Percentiles rank a stretch among this genome's conserved stretches.
Conservation (phyloP, 768 basidiomycete genomes). For the Harrya chromipes region DNA sequence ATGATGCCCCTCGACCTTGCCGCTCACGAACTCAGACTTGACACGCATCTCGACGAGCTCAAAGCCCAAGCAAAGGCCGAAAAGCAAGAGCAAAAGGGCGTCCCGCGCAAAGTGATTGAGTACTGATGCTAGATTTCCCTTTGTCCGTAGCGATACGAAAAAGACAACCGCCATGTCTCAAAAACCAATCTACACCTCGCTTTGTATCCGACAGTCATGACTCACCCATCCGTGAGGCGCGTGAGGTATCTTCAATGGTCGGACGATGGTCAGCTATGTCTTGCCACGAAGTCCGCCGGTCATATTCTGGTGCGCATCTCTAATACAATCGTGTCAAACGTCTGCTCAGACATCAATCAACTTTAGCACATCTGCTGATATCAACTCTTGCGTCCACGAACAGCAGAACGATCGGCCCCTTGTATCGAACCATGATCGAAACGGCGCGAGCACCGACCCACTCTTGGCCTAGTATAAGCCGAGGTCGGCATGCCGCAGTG, state of each 20-base stretch:
- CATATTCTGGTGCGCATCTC: slow-evolving; percentile 58
- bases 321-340: slow-evolving; percentile 5
- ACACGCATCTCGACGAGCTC: too few species aligned
- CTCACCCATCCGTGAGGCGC: slow-evolving; percentile 55
- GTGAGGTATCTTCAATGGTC: slow-evolving; percentile 72
- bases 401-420: slow-evolving; percentile 34
- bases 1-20: too few species aligned
- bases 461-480: slow-evolving; percentile 39
- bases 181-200: slow-evolving; percentile 43
- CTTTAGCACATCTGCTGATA: slow-evolving; percentile 52
- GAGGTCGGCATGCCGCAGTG: too few species aligned
- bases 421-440: slow-evolving; percentile 70
- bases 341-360: slow-evolving; percentile 65
- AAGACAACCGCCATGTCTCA: slow-evolving; percentile 14
- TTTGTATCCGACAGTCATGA: slow-evolving; percentile 57
- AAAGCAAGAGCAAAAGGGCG: too few species aligned
- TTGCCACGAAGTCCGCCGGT: slow-evolving; percentile 63
- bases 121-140: background rate
- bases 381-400: slow-evolving; percentile 36
- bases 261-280: slow-evolving; percentile 66
- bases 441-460: slow-evolving; percentile 27
- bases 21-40: too few species aligned
- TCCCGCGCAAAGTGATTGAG: too few species aligned
- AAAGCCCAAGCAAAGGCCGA: too few species aligned
- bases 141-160: background rate